Evolutionary conservation across 2,329 filamentous ascomycete genomes (phyloP).

Genomic region (Rhynchosporium graminicola): DNA sequence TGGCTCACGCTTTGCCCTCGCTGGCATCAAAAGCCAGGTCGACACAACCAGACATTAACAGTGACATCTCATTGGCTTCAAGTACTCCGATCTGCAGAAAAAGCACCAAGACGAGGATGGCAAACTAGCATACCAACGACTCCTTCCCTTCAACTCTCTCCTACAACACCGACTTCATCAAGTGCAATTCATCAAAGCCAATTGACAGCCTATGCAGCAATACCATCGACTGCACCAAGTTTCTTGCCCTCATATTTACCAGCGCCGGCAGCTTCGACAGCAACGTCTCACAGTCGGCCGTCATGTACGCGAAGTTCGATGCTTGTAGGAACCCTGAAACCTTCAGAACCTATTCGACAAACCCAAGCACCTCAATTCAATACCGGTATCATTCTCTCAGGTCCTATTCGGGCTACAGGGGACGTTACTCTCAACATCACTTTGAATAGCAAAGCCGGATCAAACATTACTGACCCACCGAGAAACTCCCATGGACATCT

Average conservation of each 20-base stretch:
- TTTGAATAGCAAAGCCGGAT: neutral
- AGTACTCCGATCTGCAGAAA: neutral
- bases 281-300: neutral
- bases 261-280: neutral
- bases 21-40: neutral
- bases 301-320: neutral
- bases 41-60: neutral
- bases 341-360: neutral
- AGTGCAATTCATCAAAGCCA: neutral
- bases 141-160: neutral
- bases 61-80: neutral
- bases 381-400: neutral
- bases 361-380: neutral
- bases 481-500: neutral
- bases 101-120: neutral
- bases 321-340: neutral
- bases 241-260: neutral
- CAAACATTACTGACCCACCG: neutral
- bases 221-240: neutral
- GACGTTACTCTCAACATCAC: constrained; percentile 2
- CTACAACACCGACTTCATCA: neutral
- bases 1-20: neutral
- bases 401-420: neutral
- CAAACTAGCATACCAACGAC: neutral
- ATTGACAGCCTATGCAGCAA: neutral